phyloP scores from a whole-genome alignment of 2,329 filamentous ascomycete species.

The Mariannaea sp. region DNA sequence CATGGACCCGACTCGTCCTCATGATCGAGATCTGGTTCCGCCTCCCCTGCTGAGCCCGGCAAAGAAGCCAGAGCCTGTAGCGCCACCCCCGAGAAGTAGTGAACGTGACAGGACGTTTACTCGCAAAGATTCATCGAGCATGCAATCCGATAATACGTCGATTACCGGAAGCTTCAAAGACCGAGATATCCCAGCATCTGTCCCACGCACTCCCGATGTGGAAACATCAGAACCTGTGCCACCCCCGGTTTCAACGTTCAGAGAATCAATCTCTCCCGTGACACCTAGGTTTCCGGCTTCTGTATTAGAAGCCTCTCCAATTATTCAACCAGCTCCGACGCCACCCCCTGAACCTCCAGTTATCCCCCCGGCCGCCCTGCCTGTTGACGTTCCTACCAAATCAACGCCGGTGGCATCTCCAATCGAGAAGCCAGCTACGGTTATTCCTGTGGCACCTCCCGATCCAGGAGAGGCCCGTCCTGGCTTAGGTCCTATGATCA shows the following conservation, averaged over 20 bases:
- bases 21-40: slow-evolving; percentile 61
- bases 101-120: slow-evolving; percentile 51
- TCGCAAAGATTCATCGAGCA: slow-evolving; percentile 49
- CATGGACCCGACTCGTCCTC: slow-evolving; percentile 64
- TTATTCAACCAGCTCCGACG: slow-evolving; percentile 33
- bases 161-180: slow-evolving; percentile 43
- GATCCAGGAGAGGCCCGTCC: slow-evolving; percentile 28
- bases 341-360: slow-evolving; percentile 37
- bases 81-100: slow-evolving; percentile 56
- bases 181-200: slow-evolving; percentile 36
- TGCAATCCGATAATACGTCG: slow-evolving; percentile 31
- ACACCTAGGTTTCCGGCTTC: slow-evolving; percentile 35
- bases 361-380: slow-evolving; percentile 6
- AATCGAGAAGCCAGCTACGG: slow-evolving; percentile 29
- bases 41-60: slow-evolving; percentile 61
- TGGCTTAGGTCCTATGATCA: slow-evolving; percentile 84
- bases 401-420: slow-evolving; percentile 6
- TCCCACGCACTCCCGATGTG: slow-evolving; percentile 26
- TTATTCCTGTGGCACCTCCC: slow-evolving; percentile 16
- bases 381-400: slow-evolving; percentile 19
- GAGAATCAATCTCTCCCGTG: slow-evolving; percentile 31
- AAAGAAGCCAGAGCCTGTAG: slow-evolving; percentile 50
- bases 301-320: slow-evolving; percentile 18
- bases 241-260: slow-evolving; percentile 29
- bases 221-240: slow-evolving; percentile 26